These are phyloP conservation scores for Leccinum uliginosum DNA, from an alignment of 768 basidiomycete species.

Conservation along the genomic window DNA sequence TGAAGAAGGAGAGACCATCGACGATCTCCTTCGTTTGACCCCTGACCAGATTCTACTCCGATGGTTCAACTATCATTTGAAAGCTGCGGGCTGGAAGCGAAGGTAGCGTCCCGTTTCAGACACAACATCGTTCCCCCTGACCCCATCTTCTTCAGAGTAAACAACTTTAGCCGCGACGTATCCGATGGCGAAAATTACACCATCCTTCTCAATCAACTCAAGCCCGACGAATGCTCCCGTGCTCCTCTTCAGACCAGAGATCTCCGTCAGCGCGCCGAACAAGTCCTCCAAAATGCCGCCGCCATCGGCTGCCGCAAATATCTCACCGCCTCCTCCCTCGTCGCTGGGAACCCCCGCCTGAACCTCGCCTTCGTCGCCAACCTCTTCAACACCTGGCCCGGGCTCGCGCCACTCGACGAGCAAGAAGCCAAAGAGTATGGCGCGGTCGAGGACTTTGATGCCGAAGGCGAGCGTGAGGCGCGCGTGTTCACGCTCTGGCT, in stretches of 20 bases:
- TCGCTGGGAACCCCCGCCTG: constrained; percentile 88
- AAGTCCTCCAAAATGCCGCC: constrained; percentile 92
- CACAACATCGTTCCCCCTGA: not conserved
- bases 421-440: constrained; percentile 90
- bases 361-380: constrained; percentile 99
- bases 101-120: constrained; percentile 41
- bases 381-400: constrained; percentile 96
- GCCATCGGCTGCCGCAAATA: constrained; percentile 94
- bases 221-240: constrained; percentile 89
- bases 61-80: constrained; percentile 99
- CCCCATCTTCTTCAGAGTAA: constrained; percentile 55
- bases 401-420: constrained; percentile 90
- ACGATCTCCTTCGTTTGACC: constrained; percentile 88
- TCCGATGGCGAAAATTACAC: constrained; percentile 98
- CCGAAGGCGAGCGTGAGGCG: constrained; percentile 97
- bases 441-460: constrained; percentile 93
- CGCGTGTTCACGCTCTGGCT: constrained; percentile 95
- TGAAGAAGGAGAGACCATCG: constrained; percentile 96
- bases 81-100: constrained; percentile 88
- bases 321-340: constrained; percentile 85
- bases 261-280: constrained; percentile 79
- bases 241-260: constrained; percentile 86
- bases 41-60: constrained; percentile 96
- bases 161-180: constrained; percentile 98
- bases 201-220: constrained; percentile 90